Percentiles rank a stretch among this genome's conserved stretches.
phyloP scores from a whole-genome alignment of 140 eudicot species.

The Cichorium intybus region DNA sequence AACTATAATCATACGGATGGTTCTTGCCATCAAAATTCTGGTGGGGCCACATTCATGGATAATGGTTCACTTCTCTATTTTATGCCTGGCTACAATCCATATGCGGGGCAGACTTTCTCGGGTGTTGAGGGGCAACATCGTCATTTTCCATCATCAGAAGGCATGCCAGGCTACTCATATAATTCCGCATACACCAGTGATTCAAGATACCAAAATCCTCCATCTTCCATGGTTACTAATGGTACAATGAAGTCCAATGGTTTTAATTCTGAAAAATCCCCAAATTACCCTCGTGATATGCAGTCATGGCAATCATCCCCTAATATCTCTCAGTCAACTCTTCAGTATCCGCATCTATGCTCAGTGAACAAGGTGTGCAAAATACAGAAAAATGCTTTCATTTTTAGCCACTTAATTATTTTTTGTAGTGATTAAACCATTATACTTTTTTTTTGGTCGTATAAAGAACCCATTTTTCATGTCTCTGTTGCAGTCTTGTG shows the following conservation, averaged over 20 bases:
- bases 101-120: conserved; percentile 40
- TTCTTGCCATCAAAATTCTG: conserved; percentile 32
- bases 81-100: conserved; percentile 57
- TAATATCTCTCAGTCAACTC: conserved; percentile 37
- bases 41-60: conserved; percentile 46
- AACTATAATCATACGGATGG: conserved; percentile 43
- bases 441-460: too few species aligned
- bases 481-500: conserved; percentile 45
- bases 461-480: not conserved
- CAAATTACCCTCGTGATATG: conserved; percentile 35
- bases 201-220: conserved; percentile 25
- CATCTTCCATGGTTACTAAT: conserved; percentile 36
- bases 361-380: conserved; percentile 49
- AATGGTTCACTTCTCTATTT: conserved; percentile 50
- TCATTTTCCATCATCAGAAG: conserved; percentile 47
- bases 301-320: conserved; percentile 36
- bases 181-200: conserved; percentile 42
- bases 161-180: conserved; percentile 48
- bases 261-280: conserved; percentile 27
- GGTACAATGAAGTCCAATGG: conserved; percentile 40
- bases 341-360: conserved; percentile 40
- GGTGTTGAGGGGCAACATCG: conserved; percentile 57
- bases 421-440: too few species aligned
- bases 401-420: too few species aligned
- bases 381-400: too few species aligned